Percentiles rank a stretch among this genome's conserved stretches.
Conservation (phyloP, 2,329 filamentous ascomycete genomes). For the Teratosphaeria pseudoeucalypti region DNA sequence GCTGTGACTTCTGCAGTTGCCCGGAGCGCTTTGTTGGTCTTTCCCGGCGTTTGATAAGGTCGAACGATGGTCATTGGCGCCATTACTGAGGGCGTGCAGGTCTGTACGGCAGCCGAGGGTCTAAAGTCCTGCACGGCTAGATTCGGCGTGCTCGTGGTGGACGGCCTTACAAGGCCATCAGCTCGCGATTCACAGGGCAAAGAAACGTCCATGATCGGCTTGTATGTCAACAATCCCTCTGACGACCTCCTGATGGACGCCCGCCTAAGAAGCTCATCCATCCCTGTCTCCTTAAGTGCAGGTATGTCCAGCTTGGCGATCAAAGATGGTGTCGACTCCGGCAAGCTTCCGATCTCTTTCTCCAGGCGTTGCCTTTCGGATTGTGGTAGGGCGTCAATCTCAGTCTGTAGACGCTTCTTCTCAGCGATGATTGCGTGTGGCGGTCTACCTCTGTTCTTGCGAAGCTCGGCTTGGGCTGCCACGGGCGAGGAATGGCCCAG, state of each 20-base stretch:
- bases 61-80: not conserved
- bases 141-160: not conserved
- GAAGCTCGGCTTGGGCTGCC: not conserved
- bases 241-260: not conserved
- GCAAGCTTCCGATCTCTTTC: not conserved
- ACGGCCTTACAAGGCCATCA: not conserved
- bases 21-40: not conserved
- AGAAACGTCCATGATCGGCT: not conserved
- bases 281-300: not conserved
- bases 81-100: not conserved
- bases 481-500: not conserved
- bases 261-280: not conserved
- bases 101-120: not conserved
- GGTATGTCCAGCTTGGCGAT: not conserved
- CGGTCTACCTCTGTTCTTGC: conserved; percentile 9
- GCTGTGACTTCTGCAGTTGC: not conserved
- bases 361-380: not conserved
- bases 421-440: conserved; percentile 1
- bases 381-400: not conserved
- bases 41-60: not conserved
- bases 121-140: not conserved
- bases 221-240: not conserved
- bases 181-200: not conserved
- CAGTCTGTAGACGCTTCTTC: not conserved
- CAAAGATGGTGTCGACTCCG: not conserved